These are phyloP conservation scores for Acrodontium crateriforme DNA, from an alignment of 2,329 filamentous ascomycete genomes.

Conservation along the genomic window DNA sequence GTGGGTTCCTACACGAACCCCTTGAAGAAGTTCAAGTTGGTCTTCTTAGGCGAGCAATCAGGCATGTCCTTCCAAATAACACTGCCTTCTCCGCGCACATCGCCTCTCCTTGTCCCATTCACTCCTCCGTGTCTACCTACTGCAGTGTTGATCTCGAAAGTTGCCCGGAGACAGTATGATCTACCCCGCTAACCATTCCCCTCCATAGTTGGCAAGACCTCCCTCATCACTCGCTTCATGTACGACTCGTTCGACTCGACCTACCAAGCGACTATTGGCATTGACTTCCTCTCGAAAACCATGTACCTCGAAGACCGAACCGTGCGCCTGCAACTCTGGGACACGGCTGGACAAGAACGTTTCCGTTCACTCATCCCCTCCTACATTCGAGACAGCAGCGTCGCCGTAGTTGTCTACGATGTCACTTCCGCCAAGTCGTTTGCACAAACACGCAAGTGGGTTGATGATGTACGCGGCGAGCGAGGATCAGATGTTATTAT, in stretches of 20 bases:
- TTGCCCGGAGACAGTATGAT: not conserved
- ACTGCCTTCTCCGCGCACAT: not conserved
- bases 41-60: conserved; percentile 96
- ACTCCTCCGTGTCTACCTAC: not conserved
- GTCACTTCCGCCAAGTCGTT: conserved; percentile 81
- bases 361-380: conserved; percentile 95
- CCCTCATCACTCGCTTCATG: conserved; percentile 98
- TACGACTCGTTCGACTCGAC: conserved; percentile 99
- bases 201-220: conserved; percentile 82
- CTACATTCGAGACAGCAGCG: conserved; percentile 95
- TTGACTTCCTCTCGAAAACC: conserved; percentile 98
- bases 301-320: conserved; percentile 99
- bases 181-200: too few species aligned
- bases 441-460: conserved; percentile 98
- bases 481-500: conserved; percentile 98
- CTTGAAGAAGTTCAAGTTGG: conserved; percentile 99
- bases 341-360: conserved; percentile 92
- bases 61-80: conserved; percentile 52
- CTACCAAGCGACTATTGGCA: conserved; percentile 98
- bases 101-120: not conserved
- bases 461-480: conserved; percentile 93
- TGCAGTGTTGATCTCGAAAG: not conserved
- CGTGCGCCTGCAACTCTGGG: conserved; percentile 93
- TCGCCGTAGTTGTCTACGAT: conserved; percentile 97
- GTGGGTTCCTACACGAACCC: conserved; percentile 89